Evolutionary conservation across 768 basidiomycete genomes (phyloP), one percentile per base, ranked within the genome.

Genomic region (Mycena alexandri): DNA sequence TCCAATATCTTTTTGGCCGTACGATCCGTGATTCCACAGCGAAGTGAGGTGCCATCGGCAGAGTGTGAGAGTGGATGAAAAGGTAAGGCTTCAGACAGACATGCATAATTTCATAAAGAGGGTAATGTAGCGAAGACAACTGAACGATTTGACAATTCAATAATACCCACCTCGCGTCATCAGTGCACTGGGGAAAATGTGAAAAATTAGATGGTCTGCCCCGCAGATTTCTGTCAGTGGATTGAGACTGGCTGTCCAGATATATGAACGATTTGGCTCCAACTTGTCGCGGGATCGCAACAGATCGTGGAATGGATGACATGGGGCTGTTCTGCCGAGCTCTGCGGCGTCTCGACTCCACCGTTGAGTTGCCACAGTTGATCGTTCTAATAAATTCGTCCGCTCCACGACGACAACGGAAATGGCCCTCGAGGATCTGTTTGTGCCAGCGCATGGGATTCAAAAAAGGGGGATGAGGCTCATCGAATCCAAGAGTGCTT

Each of bases 221-320:
- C 13, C 24, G 48, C n/a, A 50, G 48, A 50, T 50, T 4, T 50
- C 48, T 50, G 48, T 50, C 48, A 25, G 48, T 50, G 48, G 10
- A 50, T 50, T 50, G 48, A 50, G 48, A 25, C 48, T 50, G 48
- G 48, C 48, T 50, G 48, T 50, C 24, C 48, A 50, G 48, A 50
- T 50, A 14, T 22, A 22, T 41, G 38, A 16, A 43, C 14, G 19
- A 43, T 43, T 8, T 43, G 14, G 14, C 42, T 5, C 14, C 42
- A 43, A 43, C 42, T 43, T 43, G 42, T 43, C 42, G 42, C 42
- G 42, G 7, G 42, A 43, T 43, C 42, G 19, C 42, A 19, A 19
- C 6, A 43, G 42, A 19, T 43, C 42, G 14, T 43, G 42, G 42
- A 7, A 43, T 12, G 42, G 8, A 9, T 43, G 42, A 43, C 42